Evolutionary conservation across 2,329 filamentous ascomycete species (phyloP).

Genomic region (Ascochyta lentis): DNA sequence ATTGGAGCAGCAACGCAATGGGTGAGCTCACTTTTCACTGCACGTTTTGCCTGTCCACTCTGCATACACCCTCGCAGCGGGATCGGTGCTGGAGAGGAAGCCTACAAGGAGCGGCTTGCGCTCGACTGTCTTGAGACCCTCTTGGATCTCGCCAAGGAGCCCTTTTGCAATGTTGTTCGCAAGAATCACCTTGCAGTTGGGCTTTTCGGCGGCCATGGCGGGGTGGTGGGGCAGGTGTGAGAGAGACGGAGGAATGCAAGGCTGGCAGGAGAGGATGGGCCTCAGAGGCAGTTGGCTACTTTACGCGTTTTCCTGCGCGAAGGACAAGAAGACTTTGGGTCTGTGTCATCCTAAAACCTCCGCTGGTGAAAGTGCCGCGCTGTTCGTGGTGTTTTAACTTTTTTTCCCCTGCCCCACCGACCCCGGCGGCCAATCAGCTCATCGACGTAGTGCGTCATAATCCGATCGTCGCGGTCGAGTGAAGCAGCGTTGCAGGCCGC

Average conservation of each 20-base stretch:
- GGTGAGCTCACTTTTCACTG: slow-evolving; percentile 80
- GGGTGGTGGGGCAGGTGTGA: slow-evolving; percentile 18
- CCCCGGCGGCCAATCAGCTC: slow-evolving; percentile 20
- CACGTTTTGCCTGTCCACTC: slow-evolving; percentile 98
- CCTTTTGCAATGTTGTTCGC: slow-evolving; percentile 85
- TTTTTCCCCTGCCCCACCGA: slow-evolving; percentile 21
- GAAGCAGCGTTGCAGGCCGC: slow-evolving; percentile 17
- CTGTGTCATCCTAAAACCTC: slow-evolving; percentile 20
- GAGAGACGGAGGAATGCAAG: background rate
- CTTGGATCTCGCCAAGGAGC: slow-evolving; percentile 77
- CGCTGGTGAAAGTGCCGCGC: slow-evolving; percentile 13
- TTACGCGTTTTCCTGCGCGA: slow-evolving; percentile 11
- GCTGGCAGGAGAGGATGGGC: background rate
- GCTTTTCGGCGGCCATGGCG: slow-evolving; percentile 48
- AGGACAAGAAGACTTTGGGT: slow-evolving; percentile 17
- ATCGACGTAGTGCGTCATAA: slow-evolving; percentile 22
- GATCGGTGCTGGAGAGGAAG: slow-evolving; percentile 90
- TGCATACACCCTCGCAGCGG: slow-evolving; percentile 89
- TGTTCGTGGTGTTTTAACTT: slow-evolving; percentile 16
- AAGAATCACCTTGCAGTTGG: slow-evolving; percentile 88
- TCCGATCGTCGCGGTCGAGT: slow-evolving; percentile 18
- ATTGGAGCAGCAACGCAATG: slow-evolving; percentile 18
- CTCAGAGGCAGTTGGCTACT: slow-evolving; percentile 6
- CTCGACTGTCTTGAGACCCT: slow-evolving; percentile 74
- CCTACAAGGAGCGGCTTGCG: slow-evolving; percentile 82